phyloP scores from a whole-genome alignment of 495 filamentous ascomycete species.

The Aspergillus baeticus region DNA sequence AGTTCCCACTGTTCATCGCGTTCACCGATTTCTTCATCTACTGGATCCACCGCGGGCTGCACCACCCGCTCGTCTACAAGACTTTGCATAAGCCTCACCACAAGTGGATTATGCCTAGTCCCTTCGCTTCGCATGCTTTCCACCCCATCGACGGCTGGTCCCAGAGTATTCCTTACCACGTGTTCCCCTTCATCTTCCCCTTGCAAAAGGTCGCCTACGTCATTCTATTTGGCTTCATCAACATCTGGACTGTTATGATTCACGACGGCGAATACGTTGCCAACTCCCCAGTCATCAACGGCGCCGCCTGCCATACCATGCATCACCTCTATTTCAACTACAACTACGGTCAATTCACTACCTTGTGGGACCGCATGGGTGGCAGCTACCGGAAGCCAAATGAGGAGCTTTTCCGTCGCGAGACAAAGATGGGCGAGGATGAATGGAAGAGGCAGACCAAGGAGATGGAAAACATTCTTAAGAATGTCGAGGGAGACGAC shows the following conservation, averaged over 20 bases:
- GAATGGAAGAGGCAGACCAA: conserved; percentile 79
- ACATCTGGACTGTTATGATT: conserved; percentile 97
- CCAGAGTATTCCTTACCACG: conserved; percentile 90
- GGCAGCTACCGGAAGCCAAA: conserved; percentile 89
- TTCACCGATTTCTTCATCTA: conserved; percentile 97
- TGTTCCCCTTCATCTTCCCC: conserved; percentile 92
- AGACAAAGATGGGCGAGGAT: conserved; percentile 80
- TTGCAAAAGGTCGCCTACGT: conserved; percentile 90
- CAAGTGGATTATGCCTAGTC: conserved; percentile 99
- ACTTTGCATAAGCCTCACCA: conserved; percentile 94
- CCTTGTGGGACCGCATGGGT: conserved; percentile 88
- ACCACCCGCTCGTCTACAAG: conserved; percentile 83
- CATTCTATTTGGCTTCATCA: conserved; percentile 85
- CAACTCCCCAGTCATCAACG: conserved; percentile 86
- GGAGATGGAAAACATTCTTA: conserved; percentile 84
- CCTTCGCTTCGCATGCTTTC: conserved; percentile 89
- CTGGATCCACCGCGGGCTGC: conserved; percentile 88
- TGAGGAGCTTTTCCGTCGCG: conserved; percentile 78
- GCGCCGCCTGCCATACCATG: conserved; percentile 94
- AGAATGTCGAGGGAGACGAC: conserved; percentile 85
- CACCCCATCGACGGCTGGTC: conserved; percentile 91
- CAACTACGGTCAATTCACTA: conserved; percentile 97
- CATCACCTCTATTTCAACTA: conserved; percentile 99
- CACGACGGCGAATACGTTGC: conserved; percentile 96
- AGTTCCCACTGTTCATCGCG: conserved; percentile 87